Evolutionary conservation across 306 rosid genomes (phyloP).

Genomic region (Aeschynomene evenia): DNA sequence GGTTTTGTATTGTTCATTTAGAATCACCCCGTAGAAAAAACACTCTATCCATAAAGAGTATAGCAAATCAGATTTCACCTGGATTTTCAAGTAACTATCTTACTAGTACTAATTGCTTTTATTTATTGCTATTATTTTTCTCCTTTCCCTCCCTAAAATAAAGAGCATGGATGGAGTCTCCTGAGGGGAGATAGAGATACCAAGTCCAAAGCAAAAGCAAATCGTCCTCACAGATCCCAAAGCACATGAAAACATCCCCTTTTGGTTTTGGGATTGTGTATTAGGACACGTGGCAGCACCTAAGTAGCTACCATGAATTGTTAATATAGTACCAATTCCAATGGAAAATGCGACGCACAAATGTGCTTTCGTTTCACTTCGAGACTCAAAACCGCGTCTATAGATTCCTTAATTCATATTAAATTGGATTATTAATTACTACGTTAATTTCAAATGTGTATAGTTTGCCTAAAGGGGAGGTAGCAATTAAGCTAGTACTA

Average conservation of each 20-base stretch:
- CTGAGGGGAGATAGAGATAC: slow-evolving; percentile 26
- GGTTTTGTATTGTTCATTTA: too few species aligned
- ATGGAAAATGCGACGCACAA: slow-evolving; percentile 41
- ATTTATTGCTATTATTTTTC: background rate
- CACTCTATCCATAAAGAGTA: slow-evolving; percentile 4
- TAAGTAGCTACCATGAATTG: slow-evolving; percentile 6
- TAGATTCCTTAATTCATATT: background rate
- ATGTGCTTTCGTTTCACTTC: slow-evolving; percentile 42
- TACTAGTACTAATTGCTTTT: too few species aligned
- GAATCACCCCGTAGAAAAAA: too few species aligned
- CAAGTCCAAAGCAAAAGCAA: too few species aligned
- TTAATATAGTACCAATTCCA: background rate
- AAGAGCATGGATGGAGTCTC: background rate
- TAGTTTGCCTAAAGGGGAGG: too few species aligned
- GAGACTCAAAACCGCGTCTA: slow-evolving; percentile 55
- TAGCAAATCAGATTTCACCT: slow-evolving; percentile 48
- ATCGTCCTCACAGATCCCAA: slow-evolving; percentile 41
- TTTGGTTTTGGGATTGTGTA: background rate
- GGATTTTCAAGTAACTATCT: slow-evolving; percentile 8
- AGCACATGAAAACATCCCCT: slow-evolving; percentile 24
- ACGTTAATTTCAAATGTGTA: too few species aligned
- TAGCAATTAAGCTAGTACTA: too few species aligned
- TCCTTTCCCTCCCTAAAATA: background rate
- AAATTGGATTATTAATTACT: too few species aligned
- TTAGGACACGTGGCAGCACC: slow-evolving; percentile 26